Conservation (phyloP, 2,329 filamentous ascomycete genomes). For the Colletotrichum godetiae region DNA sequence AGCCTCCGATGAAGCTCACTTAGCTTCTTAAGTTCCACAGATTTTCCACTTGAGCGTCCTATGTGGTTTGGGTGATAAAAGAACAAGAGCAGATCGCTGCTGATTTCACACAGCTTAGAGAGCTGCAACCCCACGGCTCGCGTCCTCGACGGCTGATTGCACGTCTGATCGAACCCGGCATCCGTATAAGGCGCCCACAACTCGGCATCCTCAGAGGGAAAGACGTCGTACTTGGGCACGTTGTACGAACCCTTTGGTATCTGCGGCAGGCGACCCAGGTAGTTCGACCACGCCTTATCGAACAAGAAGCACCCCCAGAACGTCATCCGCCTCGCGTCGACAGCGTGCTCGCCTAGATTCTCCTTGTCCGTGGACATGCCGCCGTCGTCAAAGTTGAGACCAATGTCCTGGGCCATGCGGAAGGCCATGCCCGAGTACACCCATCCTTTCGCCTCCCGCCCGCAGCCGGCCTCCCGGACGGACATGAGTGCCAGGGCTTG, state of each 20-base stretch:
- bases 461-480: slow-evolving; percentile 93
- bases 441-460: slow-evolving; percentile 95
- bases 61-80: slow-evolving; percentile 88
- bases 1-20: slow-evolving; percentile 91
- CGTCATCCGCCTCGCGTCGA: slow-evolving; percentile 89
- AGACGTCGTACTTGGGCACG: slow-evolving; percentile 90
- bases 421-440: slow-evolving; percentile 99
- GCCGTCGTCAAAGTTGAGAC: slow-evolving; percentile 85
- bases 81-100: slow-evolving; percentile 85
- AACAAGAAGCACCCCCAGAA: slow-evolving; percentile 99
- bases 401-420: slow-evolving; percentile 95
- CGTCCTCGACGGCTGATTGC: slow-evolving; percentile 84
- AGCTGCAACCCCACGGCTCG: slow-evolving; percentile 86
- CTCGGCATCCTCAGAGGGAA: slow-evolving; percentile 87
- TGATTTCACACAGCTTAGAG: slow-evolving; percentile 89
- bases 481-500: slow-evolving; percentile 97
- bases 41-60: slow-evolving; percentile 75
- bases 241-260: slow-evolving; percentile 83
- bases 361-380: slow-evolving; percentile 69
- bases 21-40: slow-evolving; percentile 89
- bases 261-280: slow-evolving; percentile 90
- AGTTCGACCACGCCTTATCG: slow-evolving; percentile 99
- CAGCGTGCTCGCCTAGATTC: slow-evolving; percentile 79
- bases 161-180: slow-evolving; percentile 76
- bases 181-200: slow-evolving; percentile 92